Evolutionary conservation across 176 grass and related monocot genomes (phyloP), one percentile per base, ranked within the genome.

Genomic region (Eragrostis curvula): DNA sequence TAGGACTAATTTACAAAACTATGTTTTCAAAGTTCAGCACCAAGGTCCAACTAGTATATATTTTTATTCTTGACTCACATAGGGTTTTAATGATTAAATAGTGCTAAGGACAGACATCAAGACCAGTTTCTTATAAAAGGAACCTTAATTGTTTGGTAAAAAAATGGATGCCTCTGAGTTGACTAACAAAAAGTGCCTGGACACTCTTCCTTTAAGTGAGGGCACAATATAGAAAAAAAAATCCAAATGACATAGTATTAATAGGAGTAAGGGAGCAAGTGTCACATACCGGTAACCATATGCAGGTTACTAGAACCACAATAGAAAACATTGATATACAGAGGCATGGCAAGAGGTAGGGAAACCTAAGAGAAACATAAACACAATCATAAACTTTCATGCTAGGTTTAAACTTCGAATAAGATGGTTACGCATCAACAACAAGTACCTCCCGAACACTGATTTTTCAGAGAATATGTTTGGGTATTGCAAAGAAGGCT

Each of bases 401-500:
- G 70, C 12, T 66, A 40, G 47, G 7, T 28, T 11, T 7, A 41
- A 55, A 24, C 21, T 71, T 68, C 62, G 18, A 61, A 51, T 66
- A 70, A 66, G 69, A 3, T 61, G 56, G 25, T 15, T 74, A 12
- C 14, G 8, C 20, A 7, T 2, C 32, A 36, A 36, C 16, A 83
- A 14, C 23, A 70, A 51, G 36, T 97, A 97, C 92, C 95, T 90
- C 50, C 70, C 87, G 51, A 94, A 90, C 27, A 83, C 40, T 52
- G 95, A 90, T 25, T 87, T 44, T 1, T 79, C 68, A 0, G 71
- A 85, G 73, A 97, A 91, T 59, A 89, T 62, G 30, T 86, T 44
- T 36, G 95, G 95, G 82, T 91, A 98, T 55, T 98, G 91, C 43
- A 85, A 79, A 77, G 84, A 81, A 63, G 92, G 95, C 95, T 97